Evolutionary conservation across 2,329 filamentous ascomycete genomes (phyloP).

Genomic region (Pyrenochaeta sp.): DNA sequence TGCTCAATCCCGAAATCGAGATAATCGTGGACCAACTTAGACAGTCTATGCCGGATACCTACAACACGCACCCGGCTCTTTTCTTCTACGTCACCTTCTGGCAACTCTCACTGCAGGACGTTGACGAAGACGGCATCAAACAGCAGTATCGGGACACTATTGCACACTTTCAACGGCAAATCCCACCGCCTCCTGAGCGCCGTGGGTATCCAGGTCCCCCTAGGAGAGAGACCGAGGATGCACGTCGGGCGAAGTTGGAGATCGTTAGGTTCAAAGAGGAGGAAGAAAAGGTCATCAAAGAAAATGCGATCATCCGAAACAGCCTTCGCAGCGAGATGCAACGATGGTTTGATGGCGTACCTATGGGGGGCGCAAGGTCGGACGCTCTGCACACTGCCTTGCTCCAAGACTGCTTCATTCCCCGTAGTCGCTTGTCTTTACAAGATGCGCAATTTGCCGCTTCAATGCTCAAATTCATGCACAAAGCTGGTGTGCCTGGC

Average conservation of each 20-base stretch:
- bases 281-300: constrained; percentile 62
- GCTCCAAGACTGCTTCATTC: constrained; percentile 91
- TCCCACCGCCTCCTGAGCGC: constrained; percentile 57
- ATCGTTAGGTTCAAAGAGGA: constrained; percentile 62
- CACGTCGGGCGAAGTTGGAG: constrained; percentile 75
- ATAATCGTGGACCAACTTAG: constrained; percentile 75
- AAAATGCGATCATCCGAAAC: constrained; percentile 60
- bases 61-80: constrained; percentile 75
- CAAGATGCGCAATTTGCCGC: constrained; percentile 90
- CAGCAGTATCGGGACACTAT: constrained; percentile 81
- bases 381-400: constrained; percentile 73
- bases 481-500: constrained; percentile 81
- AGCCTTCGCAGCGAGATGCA: constrained; percentile 78
- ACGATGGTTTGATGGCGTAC: constrained; percentile 75
- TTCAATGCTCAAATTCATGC: constrained; percentile 84
- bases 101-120: constrained; percentile 82
- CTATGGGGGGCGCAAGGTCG: constrained; percentile 65
- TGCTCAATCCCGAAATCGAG: constrained; percentile 73
- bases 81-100: constrained; percentile 92
- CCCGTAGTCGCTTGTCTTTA: constrained; percentile 81
- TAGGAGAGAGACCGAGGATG: constrained; percentile 65
- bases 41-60: constrained; percentile 65
- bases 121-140: constrained; percentile 67
- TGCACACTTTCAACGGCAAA: constrained; percentile 46
- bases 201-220: constrained; percentile 65